Base-by-base conservation (phyloP, 345 rosid genomes). In the Populus simonii region DNA sequence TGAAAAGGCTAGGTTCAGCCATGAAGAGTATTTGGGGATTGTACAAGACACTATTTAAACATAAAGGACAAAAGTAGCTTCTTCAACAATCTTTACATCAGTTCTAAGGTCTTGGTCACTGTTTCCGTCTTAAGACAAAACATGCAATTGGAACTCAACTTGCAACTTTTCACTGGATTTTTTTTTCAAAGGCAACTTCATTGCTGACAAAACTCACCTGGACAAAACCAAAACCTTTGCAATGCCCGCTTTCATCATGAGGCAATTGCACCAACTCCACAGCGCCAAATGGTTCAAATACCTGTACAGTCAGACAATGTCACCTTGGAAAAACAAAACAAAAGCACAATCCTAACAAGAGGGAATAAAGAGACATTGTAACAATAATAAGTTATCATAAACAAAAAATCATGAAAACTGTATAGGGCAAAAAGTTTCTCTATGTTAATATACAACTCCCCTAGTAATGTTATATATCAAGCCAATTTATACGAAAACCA, bases 211-310 rank as follows among this genome's bases (percentile, higher is more conserved):
- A 68, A 85, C 91, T 72, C 73, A 90, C 99, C 98, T 92, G 99
- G 79, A 96, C 92, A 85, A 93, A 96, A 70, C 97, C 99, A 89
- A 90, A 93, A 76, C 99, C 99, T 87, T 96, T 93, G 88, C 95
- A 96, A 53, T 75, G 92, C 22, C 98, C 95, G 76, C 88, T 80
- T 86, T 92, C 98, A 78, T 96, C 98, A 75, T 87, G 87, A 10
- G 99, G 98, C 82, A 96, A 85, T 68, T 96, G 99, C 79, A 96
- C 99, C 84, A 96, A 84, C 90, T 96, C 99, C 81, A 96, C 99
- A 25, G 84, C 73, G 79, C 99, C 99, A 80, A 96, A 96, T 65
- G 99, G 80, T 83, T 94, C 98, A 83, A 96, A 96, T 79, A 96
- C 97, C 99, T 93, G 84, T 71, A 69, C 63, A 81, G 71, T 73